Base-by-base conservation (phyloP, 2,329 filamentous ascomycete genomes). In the Hyphodiscus sp. region DNA sequence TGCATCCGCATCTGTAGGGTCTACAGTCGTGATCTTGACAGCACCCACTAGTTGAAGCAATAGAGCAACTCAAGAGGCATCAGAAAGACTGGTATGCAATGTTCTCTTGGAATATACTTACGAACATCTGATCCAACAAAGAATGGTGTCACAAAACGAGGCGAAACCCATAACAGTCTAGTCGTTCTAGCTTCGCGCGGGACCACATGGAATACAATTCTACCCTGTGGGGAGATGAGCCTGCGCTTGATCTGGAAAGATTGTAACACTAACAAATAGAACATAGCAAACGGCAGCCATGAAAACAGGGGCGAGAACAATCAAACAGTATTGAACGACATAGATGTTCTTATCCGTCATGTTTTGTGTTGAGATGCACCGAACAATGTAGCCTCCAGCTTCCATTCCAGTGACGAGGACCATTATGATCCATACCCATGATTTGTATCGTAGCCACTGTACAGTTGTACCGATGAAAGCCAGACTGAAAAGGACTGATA, bases 1-100 rank as follows among this genome's bases (percentile, higher is more conserved):
- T 6, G 68, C 68, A 45, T 72, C 60, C 0, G 58, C 9, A 10
- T 69, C 66, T 2, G 63, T 69, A 0, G 63, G 49, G 29, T 68
- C 56, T 0, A 71, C 70, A 2, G 68, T 64, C 0, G 74, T 68
- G 13, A 77, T 67, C 48, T 71, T 69, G 41, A 76, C 63, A 19
- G 59, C 58, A n/a, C 64, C 61, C 16, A 30, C 20, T 7, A 63
- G 48, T 54, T 65, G 62, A 19, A 66, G 55, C 15, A 63, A 16
- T 16, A 65, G 55, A 1, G 62, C 62, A n/a, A 65, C 61, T 61
- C 15, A 20, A 18, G 29, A 38, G 16, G 33, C 16, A 38, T 38
- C 33, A 38, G 33, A 13, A 13, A 38, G 11, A 15, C 13, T 38
- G 11, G 4, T 10, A 6, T 33, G 45, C 30, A 33, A 23, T 20